Evolutionary conservation across 164 flowering plant species (phyloP).

Genomic region (Sedum album): DNA sequence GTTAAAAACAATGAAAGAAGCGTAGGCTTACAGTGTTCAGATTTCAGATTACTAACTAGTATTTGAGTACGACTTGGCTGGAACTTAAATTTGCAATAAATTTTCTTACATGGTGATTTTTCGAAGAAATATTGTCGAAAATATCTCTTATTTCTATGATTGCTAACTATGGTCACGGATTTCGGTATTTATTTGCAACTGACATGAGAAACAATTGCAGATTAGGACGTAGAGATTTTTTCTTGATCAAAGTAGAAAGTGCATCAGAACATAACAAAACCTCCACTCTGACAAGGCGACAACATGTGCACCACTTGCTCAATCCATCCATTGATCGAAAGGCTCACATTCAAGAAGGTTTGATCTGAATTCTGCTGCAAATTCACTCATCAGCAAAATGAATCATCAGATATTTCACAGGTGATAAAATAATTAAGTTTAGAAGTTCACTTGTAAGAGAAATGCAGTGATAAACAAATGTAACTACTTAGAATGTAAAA

Average conservation of each 20-base stretch:
- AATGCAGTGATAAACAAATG: background rate
- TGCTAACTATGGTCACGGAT: background rate
- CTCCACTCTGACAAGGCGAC: background rate
- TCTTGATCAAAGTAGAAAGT: background rate
- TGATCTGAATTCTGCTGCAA: background rate
- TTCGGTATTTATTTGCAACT: background rate
- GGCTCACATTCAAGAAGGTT: background rate
- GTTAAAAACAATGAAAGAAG: background rate
- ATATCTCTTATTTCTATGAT: background rate
- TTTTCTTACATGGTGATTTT: background rate
- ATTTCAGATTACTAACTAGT: background rate
- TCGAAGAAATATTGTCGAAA: background rate
- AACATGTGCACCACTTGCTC: background rate
- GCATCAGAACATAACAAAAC: background rate
- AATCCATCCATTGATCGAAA: background rate
- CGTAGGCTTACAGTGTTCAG: slow-evolving; percentile 1
- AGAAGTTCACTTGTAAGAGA: background rate
- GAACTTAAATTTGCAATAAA: background rate
- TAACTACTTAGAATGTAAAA: background rate
- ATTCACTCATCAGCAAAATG: background rate
- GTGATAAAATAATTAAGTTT: background rate
- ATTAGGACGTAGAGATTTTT: background rate
- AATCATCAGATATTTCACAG: background rate
- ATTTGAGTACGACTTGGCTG: background rate
- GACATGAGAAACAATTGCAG: background rate